Evolutionary conservation across 768 basidiomycete genomes (phyloP), one percentile per base, ranked within the genome.

Genomic region (Hygrophoropsis aurantiaca): DNA sequence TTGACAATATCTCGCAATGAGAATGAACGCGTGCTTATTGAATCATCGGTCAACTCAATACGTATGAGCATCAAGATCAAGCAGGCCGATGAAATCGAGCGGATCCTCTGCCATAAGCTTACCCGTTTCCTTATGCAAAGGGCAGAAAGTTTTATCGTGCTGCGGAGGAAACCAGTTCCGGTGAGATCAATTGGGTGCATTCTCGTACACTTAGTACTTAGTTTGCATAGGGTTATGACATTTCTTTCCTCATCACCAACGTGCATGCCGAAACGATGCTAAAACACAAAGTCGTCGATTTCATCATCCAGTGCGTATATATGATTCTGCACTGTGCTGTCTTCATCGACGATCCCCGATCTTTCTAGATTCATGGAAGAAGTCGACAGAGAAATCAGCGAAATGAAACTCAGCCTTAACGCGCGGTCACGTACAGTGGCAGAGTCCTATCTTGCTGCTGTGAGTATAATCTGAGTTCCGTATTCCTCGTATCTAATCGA

Each of bases 261-360:
- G 85, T 87, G 42, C 94, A 99, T 66, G 80, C 94, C 25, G 95
- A 98, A 67, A 94, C 91, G 9, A 98, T 99, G 97, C 77, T 98
- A 56, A 99, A 98, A 73, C 97, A 99, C 71, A 98, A 98, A 74
- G 88, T 99, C 43, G 97, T 99, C 30, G 97, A 99, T 71, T 99
- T 99, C 69, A 97, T 99, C 72, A 97, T 98, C 56, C 93, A 98
- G 91, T 95, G 53, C 40, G 85, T 72, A 10, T 53, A 30, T 7
- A 98, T 99, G 97, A 76, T 97, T 56, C 98, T 98, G 73, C 97
- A 98, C 74, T 89, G 98, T 43, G 97, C 98, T 30, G 97, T 98
- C 71, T 99, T 98, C 69, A 97, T 99, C 72, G 97, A 98, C 56
- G 92, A 98, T 91, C 94, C 52, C 39, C 84, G 72, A 10, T 53